These are phyloP conservation scores for Rhizopus delemar DNA, from an alignment of 371 early-diverging fungal genomes.

Conservation along the genomic window DNA sequence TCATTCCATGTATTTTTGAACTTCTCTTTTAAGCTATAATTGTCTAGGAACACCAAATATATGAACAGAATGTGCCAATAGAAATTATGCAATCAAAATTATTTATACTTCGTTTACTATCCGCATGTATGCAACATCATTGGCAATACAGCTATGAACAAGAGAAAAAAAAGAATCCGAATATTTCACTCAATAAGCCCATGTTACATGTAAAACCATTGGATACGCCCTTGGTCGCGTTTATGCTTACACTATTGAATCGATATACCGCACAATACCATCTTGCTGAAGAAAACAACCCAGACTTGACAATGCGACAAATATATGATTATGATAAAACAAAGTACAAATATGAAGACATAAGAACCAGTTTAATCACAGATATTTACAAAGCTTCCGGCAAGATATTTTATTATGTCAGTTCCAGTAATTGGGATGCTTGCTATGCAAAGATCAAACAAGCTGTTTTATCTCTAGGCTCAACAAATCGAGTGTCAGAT, in stretches of 20 bases:
- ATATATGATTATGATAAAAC: conserved; percentile 14
- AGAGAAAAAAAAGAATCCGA: conserved; percentile 18
- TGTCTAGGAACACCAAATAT: conserved; percentile 25
- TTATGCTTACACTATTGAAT: conserved; percentile 62
- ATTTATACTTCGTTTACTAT: conserved; percentile 71
- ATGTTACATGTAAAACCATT: conserved; percentile 52
- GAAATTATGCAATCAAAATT: conserved; percentile 76
- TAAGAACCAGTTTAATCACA: conserved; percentile 42
- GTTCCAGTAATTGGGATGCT: conserved; percentile 80
- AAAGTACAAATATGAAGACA: conserved; percentile 34
- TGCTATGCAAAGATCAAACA: conserved; percentile 73
- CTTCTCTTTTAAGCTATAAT: not conserved
- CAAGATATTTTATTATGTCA: conserved; percentile 76
- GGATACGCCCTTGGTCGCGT: conserved; percentile 71
- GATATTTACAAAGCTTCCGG: conserved; percentile 71
- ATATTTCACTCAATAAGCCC: conserved; percentile 13
- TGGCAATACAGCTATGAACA: conserved; percentile 47
- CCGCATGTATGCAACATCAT: conserved; percentile 74
- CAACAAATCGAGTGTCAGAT: conserved; percentile 32
- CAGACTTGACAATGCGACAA: not conserved
- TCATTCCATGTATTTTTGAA: not conserved
- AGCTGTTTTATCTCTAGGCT: conserved; percentile 48
- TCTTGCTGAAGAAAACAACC: conserved; percentile 34
- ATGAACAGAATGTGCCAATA: conserved; percentile 59
- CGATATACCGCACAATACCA: conserved; percentile 63